Percentiles rank a stretch among this genome's conserved stretches.
phyloP scores from a whole-genome alignment of 805 yeast species.

The Metschnikowia borealis region DNA sequence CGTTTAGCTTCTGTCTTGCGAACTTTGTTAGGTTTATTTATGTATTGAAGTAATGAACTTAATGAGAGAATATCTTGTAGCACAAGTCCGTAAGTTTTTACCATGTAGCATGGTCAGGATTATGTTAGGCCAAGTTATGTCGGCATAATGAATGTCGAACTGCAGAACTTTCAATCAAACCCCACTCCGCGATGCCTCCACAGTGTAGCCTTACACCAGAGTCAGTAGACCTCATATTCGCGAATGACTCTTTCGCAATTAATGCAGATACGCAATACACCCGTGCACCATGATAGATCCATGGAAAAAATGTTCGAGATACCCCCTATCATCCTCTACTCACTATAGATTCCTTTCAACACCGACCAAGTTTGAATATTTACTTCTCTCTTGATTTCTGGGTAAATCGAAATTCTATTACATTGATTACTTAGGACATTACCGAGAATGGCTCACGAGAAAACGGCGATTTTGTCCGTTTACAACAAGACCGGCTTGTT shows the following conservation, averaged over 20 bases:
- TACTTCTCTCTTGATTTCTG: background rate
- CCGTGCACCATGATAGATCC: slow-evolving; percentile 3
- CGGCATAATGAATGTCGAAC: no score
- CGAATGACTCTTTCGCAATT: slow-evolving; percentile 5
- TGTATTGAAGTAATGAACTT: slow-evolving; percentile 10
- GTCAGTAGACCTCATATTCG: background rate
- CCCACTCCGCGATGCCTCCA: no score
- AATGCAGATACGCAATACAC: slow-evolving; percentile 1
- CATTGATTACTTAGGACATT: background rate
- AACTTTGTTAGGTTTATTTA: slow-evolving; percentile 11
- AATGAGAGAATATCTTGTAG: background rate
- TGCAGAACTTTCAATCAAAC: no score
- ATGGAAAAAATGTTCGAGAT: slow-evolving; percentile 1
- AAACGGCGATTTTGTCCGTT: slow-evolving; percentile 94
- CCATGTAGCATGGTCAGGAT: no score
- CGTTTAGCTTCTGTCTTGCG: slow-evolving; percentile 1
- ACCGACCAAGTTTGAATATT: slow-evolving; percentile 1
- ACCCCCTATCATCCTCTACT: slow-evolving; percentile 3
- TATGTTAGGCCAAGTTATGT: no score
- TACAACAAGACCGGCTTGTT: slow-evolving; percentile 95
- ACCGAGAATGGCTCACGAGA: slow-evolving; percentile 40
- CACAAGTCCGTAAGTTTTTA: no score
- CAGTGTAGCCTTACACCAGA: background rate
- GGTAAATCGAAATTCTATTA: background rate
- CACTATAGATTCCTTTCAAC: slow-evolving; percentile 2